Conservation (phyloP, 148 eudicot genomes). For the Chenopodium quinoa region DNA sequence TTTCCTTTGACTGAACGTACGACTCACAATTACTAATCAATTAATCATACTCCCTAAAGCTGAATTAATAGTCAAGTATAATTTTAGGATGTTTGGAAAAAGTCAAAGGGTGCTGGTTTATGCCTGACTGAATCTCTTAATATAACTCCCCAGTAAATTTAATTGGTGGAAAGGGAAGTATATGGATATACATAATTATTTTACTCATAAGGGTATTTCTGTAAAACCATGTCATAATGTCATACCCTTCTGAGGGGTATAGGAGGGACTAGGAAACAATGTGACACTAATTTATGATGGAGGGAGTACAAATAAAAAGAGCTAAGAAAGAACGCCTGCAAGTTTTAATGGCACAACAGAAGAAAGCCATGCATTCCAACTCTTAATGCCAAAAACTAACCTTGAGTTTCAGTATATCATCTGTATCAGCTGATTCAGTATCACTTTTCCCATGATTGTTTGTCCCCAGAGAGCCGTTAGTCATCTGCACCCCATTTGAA, state of each 20-base stretch:
- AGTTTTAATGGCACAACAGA: not conserved
- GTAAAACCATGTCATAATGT: too few relatives aligned
- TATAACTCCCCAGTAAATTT: not conserved
- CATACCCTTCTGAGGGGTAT: too few relatives aligned
- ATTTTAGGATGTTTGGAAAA: not conserved
- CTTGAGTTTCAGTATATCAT: slow-evolving; percentile 66
- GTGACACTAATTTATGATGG: not conserved
- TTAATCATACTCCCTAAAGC: not conserved
- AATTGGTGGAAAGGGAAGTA: not conserved
- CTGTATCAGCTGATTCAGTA: slow-evolving; percentile 30
- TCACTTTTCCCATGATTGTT: slow-evolving; percentile 33
- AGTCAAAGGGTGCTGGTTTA: not conserved
- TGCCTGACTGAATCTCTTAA: not conserved
- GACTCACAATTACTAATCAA: not conserved
- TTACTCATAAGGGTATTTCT: too few relatives aligned
- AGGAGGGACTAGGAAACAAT: not conserved
- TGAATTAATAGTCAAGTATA: not conserved
- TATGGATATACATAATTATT: too few relatives aligned
- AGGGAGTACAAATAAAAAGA: not conserved
- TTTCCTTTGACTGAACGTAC: not conserved
- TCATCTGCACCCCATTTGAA: slow-evolving; percentile 28
- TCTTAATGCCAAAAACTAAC: slow-evolving; percentile 33
- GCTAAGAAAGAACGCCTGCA: not conserved
- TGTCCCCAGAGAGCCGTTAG: slow-evolving; percentile 22
- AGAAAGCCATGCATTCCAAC: not conserved